Evolutionary conservation across 1,284 basidiomycete species (phyloP).

Genomic region (Pseudozyma thailandica): DNA sequence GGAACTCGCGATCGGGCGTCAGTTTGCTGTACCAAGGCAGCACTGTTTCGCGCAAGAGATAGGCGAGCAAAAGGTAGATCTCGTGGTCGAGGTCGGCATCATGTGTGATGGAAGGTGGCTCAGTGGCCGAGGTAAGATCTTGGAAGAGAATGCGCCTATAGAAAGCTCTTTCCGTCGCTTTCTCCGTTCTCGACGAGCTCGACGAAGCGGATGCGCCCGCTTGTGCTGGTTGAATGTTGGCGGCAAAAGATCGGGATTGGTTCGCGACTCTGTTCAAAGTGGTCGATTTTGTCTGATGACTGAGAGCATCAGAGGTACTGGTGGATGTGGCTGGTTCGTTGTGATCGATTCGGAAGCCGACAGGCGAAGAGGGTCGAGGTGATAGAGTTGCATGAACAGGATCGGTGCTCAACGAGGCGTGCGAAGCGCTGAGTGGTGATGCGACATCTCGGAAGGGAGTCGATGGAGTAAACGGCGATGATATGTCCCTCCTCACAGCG

Average conservation of each 20-base stretch:
- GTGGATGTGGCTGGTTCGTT: background rate
- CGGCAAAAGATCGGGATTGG: background rate
- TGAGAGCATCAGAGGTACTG: background rate
- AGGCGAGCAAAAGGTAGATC: slow-evolving; percentile 45
- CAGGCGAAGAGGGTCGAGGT: slow-evolving; percentile 26
- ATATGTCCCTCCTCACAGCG: slow-evolving; percentile 18
- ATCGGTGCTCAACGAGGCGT: slow-evolving; percentile 33
- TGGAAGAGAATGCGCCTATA: slow-evolving; percentile 50
- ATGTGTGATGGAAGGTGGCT: slow-evolving; percentile 26
- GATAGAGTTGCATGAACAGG: slow-evolving; percentile 34
- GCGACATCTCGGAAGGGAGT: slow-evolving; percentile 29
- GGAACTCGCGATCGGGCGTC: slow-evolving; percentile 52
- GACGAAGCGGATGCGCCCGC: background rate
- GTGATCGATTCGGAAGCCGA: slow-evolving; percentile 19
- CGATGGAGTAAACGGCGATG: slow-evolving; percentile 20
- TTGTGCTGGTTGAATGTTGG: background rate
- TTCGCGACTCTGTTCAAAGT: background rate
- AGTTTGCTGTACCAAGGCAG: slow-evolving; percentile 56
- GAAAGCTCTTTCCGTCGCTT: slow-evolving; percentile 28
- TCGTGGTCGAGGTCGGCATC: slow-evolving; percentile 47
- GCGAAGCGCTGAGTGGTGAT: slow-evolving; percentile 29
- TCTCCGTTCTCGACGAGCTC: slow-evolving; percentile 6
- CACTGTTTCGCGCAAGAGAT: slow-evolving; percentile 50
- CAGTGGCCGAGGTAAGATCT: slow-evolving; percentile 14
- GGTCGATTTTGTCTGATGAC: background rate